Percentiles rank a stretch among this genome's conserved stretches.
Evolutionary conservation across 129 eudicot species (phyloP).

Genomic region (Pittosporum tobira): DNA sequence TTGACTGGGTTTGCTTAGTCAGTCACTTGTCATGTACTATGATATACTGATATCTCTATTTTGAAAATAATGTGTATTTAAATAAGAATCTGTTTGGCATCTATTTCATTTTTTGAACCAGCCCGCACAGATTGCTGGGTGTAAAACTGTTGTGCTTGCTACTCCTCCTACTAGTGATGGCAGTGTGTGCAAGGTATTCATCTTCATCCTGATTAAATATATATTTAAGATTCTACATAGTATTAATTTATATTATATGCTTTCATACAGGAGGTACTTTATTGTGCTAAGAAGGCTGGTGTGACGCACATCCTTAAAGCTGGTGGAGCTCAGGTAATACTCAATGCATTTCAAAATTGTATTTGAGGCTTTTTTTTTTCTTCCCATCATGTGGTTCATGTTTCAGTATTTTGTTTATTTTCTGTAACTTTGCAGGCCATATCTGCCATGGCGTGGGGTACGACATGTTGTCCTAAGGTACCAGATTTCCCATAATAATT

Average conservation of each 20-base stretch:
- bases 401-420: neutral
- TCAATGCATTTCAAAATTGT: neutral
- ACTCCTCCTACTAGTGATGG: conserved; percentile 95
- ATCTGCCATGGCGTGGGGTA: conserved; percentile 99
- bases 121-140: conserved; percentile 99
- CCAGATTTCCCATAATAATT: conserved; percentile 3
- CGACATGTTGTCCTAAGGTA: conserved; percentile 95
- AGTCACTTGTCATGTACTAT: neutral
- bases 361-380: neutral
- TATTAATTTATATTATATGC: neutral
- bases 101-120: conserved; percentile 21
- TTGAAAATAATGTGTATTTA: neutral
- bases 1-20: conserved; percentile 12
- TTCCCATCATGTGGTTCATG: neutral
- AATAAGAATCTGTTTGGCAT: conserved; percentile 15
- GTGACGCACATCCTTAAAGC: conserved; percentile 99
- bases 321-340: conserved; percentile 93
- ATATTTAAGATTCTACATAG: neutral
- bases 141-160: conserved; percentile 95
- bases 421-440: conserved; percentile 59
- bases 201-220: conserved; percentile 12
- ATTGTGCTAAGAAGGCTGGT: conserved; percentile 98
- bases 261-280: conserved; percentile 73
- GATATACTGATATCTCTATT: too few relatives aligned
- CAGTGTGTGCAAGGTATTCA: conserved; percentile 81